Percentiles rank a stretch among this genome's conserved stretches.
phyloP scores from a whole-genome alignment of 2,329 filamentous ascomycete genomes.

The Nemania sp. region DNA sequence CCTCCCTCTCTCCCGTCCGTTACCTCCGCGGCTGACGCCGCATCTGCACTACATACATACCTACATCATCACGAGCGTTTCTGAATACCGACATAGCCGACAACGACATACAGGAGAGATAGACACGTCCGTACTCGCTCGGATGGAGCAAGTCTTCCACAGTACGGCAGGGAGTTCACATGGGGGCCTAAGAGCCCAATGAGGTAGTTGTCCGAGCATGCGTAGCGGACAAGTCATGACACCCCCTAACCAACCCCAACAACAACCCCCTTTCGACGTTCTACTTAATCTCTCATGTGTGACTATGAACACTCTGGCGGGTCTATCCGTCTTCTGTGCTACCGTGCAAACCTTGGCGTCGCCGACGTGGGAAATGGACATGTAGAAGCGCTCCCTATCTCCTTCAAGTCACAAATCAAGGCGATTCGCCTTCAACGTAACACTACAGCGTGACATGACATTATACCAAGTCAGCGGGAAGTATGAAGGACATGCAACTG shows the following conservation, averaged over 20 bases:
- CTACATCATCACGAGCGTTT: slow-evolving; percentile 6
- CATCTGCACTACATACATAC: neutral
- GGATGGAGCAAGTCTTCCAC: neutral
- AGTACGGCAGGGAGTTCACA: neutral
- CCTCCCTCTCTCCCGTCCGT: slow-evolving; percentile 8
- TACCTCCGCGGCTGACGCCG: neutral
- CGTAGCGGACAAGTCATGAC: neutral
- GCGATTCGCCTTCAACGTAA: neutral
- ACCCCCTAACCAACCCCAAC: neutral
- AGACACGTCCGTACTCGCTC: neutral
- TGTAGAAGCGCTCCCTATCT: slow-evolving; percentile 6
- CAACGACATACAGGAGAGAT: neutral
- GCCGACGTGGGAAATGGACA: slow-evolving; percentile 19
- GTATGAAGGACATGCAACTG: neutral
- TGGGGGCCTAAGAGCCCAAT: neutral
- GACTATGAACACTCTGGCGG: slow-evolving; percentile 3
- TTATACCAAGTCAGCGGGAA: neutral
- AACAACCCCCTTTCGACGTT: slow-evolving; percentile 5
- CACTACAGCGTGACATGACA: neutral
- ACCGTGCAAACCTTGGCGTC: slow-evolving; percentile 26
- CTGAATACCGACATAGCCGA: slow-evolving; percentile 29
- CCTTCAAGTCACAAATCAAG: neutral
- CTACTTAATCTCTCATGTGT: slow-evolving; percentile 1
- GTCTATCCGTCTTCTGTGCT: slow-evolving; percentile 19
- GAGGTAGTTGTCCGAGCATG: neutral